phyloP scores from a whole-genome alignment of 1,284 basidiomycete species.

The Pseudozyma tsukubaensis region DNA sequence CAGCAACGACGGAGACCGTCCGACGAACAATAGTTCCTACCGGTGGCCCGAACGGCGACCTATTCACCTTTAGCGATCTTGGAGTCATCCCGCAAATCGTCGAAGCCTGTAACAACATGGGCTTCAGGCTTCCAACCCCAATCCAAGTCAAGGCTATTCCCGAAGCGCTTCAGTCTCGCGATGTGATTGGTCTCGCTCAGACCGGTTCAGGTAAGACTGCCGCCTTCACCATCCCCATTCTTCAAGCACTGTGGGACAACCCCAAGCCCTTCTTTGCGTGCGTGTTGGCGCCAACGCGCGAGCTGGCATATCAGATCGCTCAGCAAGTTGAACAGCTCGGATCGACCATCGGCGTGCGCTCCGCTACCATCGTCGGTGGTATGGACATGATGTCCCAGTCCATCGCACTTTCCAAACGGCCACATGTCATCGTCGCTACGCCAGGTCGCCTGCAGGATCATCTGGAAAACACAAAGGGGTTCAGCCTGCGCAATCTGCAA shows the following conservation, averaged over 20 bases:
- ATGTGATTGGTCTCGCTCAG: conserved; percentile 97
- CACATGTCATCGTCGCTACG: conserved; percentile 91
- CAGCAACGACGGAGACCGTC: no score
- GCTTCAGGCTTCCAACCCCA: conserved; percentile 87
- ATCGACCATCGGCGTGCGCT: conserved; percentile 79
- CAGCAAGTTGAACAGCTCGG: conserved; percentile 95
- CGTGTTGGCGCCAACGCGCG: conserved; percentile 92
- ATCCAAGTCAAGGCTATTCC: conserved; percentile 93
- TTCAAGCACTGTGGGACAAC: conserved; percentile 96
- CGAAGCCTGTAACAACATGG: conserved; percentile 83
- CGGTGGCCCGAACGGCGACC: no score
- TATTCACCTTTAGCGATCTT: conserved; percentile 74
- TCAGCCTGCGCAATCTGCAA: conserved; percentile 85
- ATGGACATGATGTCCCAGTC: conserved; percentile 94
- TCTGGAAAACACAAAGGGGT: conserved; percentile 97
- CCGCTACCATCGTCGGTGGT: conserved; percentile 92
- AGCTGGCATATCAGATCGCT: conserved; percentile 97
- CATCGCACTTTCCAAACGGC: conserved; percentile 86
- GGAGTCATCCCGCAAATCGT: conserved; percentile 91
- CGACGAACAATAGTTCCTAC: no score
- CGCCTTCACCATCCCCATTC: conserved; percentile 93
- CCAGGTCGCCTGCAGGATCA: conserved; percentile 95
- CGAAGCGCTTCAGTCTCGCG: conserved; percentile 86
- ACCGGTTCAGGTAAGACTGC: conserved; percentile 99
- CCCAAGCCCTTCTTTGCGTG: conserved; percentile 93